These are phyloP conservation scores for Tuber melanosporum DNA, from an alignment of 495 filamentous ascomycete species.

Conservation along the genomic window DNA sequence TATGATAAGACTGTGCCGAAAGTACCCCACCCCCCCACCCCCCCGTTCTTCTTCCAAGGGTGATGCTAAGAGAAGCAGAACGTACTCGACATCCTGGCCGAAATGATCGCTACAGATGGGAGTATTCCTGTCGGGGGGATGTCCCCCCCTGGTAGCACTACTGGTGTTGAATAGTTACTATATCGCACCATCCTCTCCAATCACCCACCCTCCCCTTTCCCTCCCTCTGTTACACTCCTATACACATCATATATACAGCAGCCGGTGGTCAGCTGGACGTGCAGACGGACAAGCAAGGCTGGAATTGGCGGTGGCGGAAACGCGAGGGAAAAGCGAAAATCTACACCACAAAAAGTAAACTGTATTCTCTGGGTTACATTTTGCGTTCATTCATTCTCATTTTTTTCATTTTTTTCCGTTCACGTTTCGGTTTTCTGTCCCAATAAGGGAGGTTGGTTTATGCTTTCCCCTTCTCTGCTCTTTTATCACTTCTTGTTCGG, in stretches of 20 bases:
- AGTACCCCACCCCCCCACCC: constrained; percentile 45
- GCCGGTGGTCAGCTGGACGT: not conserved
- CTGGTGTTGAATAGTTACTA: constrained; percentile 35
- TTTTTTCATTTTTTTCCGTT: not conserved
- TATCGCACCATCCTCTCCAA: constrained; percentile 3
- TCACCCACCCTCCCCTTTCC: not conserved
- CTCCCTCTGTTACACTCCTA: not conserved
- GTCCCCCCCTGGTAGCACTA: constrained; percentile 18
- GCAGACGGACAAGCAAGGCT: not conserved
- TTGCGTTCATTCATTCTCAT: not conserved
- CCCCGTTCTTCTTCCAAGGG: not conserved
- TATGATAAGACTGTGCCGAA: constrained; percentile 98
- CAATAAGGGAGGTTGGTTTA: not conserved
- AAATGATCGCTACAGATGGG: constrained; percentile 91
- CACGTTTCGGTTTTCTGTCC: not conserved
- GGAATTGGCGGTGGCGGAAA: not conserved
- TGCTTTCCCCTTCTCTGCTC: not conserved
- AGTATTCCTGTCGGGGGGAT: constrained; percentile 56
- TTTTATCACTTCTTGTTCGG: not conserved
- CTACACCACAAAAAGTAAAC: not conserved
- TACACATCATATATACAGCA: not conserved
- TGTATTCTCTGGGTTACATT: not conserved
- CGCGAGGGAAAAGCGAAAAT: not conserved
- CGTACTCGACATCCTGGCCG: constrained; percentile 86
- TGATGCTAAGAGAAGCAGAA: constrained; percentile 51